Evolutionary conservation across 2,329 filamentous ascomycete genomes (phyloP), one percentile per base, ranked within the genome.

Genomic region (Amauroascus verrucosus): DNA sequence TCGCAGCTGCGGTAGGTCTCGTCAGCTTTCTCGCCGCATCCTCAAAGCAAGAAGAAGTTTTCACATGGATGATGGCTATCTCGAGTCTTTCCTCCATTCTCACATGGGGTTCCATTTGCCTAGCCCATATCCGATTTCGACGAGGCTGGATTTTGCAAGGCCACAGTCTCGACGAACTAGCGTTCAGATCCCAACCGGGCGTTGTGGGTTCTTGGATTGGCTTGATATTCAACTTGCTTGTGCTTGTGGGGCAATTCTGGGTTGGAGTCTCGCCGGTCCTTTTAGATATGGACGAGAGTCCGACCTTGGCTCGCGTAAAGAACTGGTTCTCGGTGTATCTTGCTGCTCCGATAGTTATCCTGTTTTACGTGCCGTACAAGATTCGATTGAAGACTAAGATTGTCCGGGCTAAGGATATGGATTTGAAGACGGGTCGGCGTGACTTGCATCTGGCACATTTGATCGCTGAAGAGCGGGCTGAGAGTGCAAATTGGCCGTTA

Each of bases 161-260:
- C 13, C 63, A 70, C 48, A 60, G 64, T 45, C 58, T 64, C 14
- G 57, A 65, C 38, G 62, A 66, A 4, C 63, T 75, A 1, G 60
- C 68, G 14, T 70, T 76, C 67, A 70, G 64, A 56, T 70, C 72
- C 14, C 67, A 64, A n/a, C 71, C 68, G 50, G 74, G 76, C 56
- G 73, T 75, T 6, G 81, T 82, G 58, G 78, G 75, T 13, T 85
- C 85, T 0, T 83, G 75, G 59, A 67, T 72, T 7, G 78, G 79
- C 0, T 70, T 90, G 3, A 77, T 83, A 71, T 75, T 75, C 56
- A 81, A 77, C 61, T 69, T 81, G 18, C 65, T 85, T 33, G 82
- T 88, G 55, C 80, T 84, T 2, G 65, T 93, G 47, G 91, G 86
- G 63, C 93, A 93, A 77, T 90, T 89, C 75, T 93, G 82, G 70